Evolutionary conservation across 805 yeast genomes (phyloP).

Genomic region (Saccharomyces paradoxus): DNA sequence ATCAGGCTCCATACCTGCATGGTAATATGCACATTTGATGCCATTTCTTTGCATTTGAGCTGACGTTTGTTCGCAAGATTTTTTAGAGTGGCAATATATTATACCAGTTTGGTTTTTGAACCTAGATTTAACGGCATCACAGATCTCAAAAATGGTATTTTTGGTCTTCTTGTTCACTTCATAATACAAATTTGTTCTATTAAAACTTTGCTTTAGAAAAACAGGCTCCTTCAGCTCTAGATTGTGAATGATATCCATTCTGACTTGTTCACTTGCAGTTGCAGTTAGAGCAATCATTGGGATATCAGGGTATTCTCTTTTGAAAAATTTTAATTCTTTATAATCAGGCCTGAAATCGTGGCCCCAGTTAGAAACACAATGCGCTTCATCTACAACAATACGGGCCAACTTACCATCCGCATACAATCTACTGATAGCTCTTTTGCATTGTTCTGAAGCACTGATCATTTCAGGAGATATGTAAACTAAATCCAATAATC

Average conservation of each 20-base stretch:
- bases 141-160: slow-evolving; percentile 49
- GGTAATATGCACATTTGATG: slow-evolving; percentile 66
- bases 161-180: slow-evolving; percentile 63
- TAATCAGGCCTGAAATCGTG: slow-evolving; percentile 97
- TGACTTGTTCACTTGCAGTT: slow-evolving; percentile 88
- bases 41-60: slow-evolving; percentile 52
- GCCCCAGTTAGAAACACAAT: slow-evolving; percentile 98
- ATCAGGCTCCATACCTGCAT: slow-evolving; percentile 85
- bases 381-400: slow-evolving; percentile 94
- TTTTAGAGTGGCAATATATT: slow-evolving; percentile 87
- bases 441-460: slow-evolving; percentile 61
- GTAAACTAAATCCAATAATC: slow-evolving; percentile 69
- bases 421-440: slow-evolving; percentile 52
- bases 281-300: slow-evolving; percentile 97
- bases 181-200: slow-evolving; percentile 77
- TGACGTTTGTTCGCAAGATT: slow-evolving; percentile 79
- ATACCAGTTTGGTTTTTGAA: slow-evolving; percentile 69
- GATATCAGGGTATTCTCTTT: slow-evolving; percentile 62
- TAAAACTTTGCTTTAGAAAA: slow-evolving; percentile 83
- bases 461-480: slow-evolving; percentile 93
- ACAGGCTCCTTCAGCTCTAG: slow-evolving; percentile 55
- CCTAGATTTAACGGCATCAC: slow-evolving; percentile 42
- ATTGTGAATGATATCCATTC: slow-evolving; percentile 78
- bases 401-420: slow-evolving; percentile 59
- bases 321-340: slow-evolving; percentile 68